These are phyloP conservation scores for Saksenaea vasiformis DNA, from an alignment of 371 early-diverging fungal species.

Conservation along the genomic window DNA sequence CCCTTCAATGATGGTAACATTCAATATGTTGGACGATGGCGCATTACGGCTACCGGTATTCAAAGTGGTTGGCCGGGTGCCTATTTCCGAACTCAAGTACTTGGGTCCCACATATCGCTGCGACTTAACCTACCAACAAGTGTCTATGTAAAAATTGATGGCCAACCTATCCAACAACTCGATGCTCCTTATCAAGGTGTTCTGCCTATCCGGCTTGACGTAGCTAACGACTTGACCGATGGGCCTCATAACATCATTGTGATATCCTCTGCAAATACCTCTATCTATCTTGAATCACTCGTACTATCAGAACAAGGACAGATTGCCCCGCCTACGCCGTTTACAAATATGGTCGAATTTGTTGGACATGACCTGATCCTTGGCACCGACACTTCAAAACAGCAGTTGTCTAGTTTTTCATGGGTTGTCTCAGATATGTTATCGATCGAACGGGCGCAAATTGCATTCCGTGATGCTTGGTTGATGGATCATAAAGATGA, in stretches of 20 bases:
- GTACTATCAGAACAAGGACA: conserved; percentile 16
- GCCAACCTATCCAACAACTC: conserved; percentile 14
- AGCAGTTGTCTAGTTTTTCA: conserved; percentile 35
- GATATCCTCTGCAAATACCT: conserved; percentile 11
- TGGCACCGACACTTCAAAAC: conserved; percentile 28
- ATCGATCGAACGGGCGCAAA: conserved; percentile 29
- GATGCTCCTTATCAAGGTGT: conserved; percentile 9
- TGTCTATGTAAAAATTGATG: conserved; percentile 28
- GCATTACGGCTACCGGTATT: conserved; percentile 19
- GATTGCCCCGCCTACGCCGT: conserved; percentile 15
- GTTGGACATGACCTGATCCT: conserved; percentile 42
- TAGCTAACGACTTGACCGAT: conserved; percentile 13
- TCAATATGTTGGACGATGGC: conserved; percentile 48
- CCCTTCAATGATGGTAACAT: conserved; percentile 35
- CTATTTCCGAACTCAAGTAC: conserved; percentile 31
- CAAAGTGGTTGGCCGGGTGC: conserved; percentile 49
- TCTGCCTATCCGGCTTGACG: conserved; percentile 10
- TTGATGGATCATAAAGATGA: conserved; percentile 25
- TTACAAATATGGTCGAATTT: conserved; percentile 31
- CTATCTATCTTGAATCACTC: conserved; percentile 25
- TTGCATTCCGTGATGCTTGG: conserved; percentile 34
- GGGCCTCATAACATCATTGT: conserved; percentile 13
- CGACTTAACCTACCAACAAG: conserved; percentile 24
- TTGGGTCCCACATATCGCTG: conserved; percentile 22
- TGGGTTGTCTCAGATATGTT: conserved; percentile 37